These are phyloP conservation scores for Sporormia fimetaria DNA, from an alignment of 495 filamentous ascomycete species.

Conservation along the genomic window DNA sequence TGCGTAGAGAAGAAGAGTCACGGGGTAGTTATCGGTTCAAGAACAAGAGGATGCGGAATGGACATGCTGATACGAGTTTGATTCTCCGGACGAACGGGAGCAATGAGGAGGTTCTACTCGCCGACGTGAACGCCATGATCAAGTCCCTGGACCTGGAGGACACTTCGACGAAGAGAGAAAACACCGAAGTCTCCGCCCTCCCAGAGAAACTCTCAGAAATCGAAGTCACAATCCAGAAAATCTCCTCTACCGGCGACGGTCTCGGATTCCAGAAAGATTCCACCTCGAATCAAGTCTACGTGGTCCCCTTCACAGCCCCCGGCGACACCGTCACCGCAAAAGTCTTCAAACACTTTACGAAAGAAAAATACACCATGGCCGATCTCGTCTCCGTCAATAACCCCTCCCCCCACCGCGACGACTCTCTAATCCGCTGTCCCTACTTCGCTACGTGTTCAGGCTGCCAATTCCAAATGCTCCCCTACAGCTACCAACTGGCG, in stretches of 20 bases:
- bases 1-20: constrained; percentile 21
- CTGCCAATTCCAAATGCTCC: constrained; percentile 95
- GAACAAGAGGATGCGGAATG: constrained; percentile 46
- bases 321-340: constrained; percentile 64
- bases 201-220: constrained; percentile 65
- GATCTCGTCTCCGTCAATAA: constrained; percentile 70
- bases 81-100: constrained; percentile 42
- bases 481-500: constrained; percentile 71
- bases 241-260: constrained; percentile 88
- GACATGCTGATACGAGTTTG: constrained; percentile 27
- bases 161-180: constrained; percentile 19
- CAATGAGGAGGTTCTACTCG: constrained; percentile 60
- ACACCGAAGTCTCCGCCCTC: constrained; percentile 29
- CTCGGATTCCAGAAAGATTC: constrained; percentile 55
- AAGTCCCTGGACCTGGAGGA: constrained; percentile 38
- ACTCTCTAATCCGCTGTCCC: constrained; percentile 60
- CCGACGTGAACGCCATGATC: constrained; percentile 57
- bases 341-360: constrained; percentile 55
- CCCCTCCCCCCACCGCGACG: constrained; percentile 65
- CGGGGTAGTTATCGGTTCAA: constrained; percentile 33
- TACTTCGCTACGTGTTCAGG: constrained; percentile 85
- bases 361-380: constrained; percentile 53
- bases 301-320: constrained; percentile 79
- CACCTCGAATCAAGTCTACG: constrained; percentile 60
- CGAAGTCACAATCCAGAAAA: constrained; percentile 58